Evolutionary conservation across 2,329 filamentous ascomycete genomes (phyloP).

Genomic region (Pestalotiopsis sp.): DNA sequence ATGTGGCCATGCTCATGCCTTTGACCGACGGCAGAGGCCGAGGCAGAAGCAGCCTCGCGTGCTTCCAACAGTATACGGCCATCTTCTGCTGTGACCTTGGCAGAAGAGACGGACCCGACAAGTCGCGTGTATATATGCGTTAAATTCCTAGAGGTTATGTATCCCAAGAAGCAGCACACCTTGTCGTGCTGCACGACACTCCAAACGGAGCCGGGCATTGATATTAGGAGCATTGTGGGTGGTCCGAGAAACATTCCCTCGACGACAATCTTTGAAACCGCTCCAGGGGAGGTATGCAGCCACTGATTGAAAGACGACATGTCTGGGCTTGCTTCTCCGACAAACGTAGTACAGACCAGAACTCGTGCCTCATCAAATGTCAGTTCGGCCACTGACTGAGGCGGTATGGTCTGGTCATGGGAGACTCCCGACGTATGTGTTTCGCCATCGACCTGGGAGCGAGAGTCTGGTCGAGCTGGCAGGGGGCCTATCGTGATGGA

Average conservation of each 20-base stretch:
- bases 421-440: slow-evolving; percentile 25
- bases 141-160: slow-evolving; percentile 70
- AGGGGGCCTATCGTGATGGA: slow-evolving; percentile 56
- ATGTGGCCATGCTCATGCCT: slow-evolving; percentile 25
- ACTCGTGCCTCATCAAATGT: slow-evolving; percentile 65
- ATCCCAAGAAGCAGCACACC: slow-evolving; percentile 67
- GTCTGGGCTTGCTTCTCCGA: slow-evolving; percentile 65
- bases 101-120: slow-evolving; percentile 48
- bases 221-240: slow-evolving; percentile 67
- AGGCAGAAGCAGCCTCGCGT: slow-evolving; percentile 38
- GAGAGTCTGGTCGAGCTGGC: slow-evolving; percentile 31
- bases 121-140: slow-evolving; percentile 64
- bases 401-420: slow-evolving; percentile 46
- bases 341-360: slow-evolving; percentile 69
- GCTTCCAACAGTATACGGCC: slow-evolving; percentile 59
- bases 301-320: slow-evolving; percentile 69
- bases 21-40: slow-evolving; percentile 35
- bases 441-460: slow-evolving; percentile 31
- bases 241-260: slow-evolving; percentile 71
- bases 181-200: slow-evolving; percentile 67
- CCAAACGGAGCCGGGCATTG: slow-evolving; percentile 67
- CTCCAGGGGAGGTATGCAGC: slow-evolving; percentile 61
- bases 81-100: slow-evolving; percentile 56
- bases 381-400: slow-evolving; percentile 53
- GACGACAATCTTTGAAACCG: slow-evolving; percentile 61